phyloP scores from a whole-genome alignment of 345 rosid genomes.

The Eucalyptus sp. region DNA sequence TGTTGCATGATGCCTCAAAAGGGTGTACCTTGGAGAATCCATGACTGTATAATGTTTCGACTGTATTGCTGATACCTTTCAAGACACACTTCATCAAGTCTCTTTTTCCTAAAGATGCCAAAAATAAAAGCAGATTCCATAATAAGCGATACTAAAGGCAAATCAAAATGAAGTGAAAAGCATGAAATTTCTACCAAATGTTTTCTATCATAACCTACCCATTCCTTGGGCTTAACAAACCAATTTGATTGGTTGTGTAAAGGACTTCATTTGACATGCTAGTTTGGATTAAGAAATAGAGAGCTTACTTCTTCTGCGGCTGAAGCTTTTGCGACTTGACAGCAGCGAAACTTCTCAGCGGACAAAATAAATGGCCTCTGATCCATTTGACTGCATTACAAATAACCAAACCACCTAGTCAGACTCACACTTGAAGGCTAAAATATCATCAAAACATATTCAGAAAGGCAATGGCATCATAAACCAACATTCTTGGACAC shows the following conservation, averaged over 20 bases:
- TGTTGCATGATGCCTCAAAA: not conserved
- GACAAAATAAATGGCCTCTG: not conserved
- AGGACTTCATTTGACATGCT: not conserved
- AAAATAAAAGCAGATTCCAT: not conserved
- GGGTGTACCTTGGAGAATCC: conserved; percentile 81
- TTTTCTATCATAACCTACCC: not conserved
- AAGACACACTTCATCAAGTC: conserved; percentile 87
- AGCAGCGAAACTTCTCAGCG: conserved; percentile 31
- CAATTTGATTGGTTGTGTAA: not conserved
- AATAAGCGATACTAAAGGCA: not conserved
- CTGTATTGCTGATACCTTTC: conserved; percentile 92
- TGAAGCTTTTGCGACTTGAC: conserved; percentile 37
- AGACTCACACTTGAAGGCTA: not conserved
- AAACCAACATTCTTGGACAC: fast-evolving
- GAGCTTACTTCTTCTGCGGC: conserved; percentile 38
- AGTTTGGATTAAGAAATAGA: not conserved
- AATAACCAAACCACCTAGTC: not conserved
- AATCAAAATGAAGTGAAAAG: not conserved
- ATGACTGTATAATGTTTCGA: conserved; percentile 69
- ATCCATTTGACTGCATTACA: not conserved
- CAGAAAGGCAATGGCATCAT: not conserved
- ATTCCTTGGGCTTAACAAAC: not conserved
- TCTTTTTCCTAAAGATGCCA: conserved; percentile 38
- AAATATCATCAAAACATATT: not conserved
- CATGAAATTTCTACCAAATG: not conserved